phyloP scores from a whole-genome alignment of 2,329 filamentous ascomycete species.

The Bimuria novae-zelandiae region DNA sequence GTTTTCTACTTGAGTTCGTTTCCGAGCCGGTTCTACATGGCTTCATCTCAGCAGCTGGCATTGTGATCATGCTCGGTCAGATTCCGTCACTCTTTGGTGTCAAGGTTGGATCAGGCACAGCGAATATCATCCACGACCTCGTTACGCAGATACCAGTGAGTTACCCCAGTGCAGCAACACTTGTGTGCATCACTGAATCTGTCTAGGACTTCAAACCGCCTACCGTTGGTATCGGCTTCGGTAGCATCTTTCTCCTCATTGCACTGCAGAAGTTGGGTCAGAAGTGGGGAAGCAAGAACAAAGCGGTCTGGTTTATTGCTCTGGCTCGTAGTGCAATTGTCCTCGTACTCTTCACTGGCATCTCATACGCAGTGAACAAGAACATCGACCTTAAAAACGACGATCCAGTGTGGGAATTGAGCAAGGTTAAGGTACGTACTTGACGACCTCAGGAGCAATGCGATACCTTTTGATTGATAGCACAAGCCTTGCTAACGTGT shows the following conservation, averaged over 20 bases:
- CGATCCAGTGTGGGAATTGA: slow-evolving; percentile 61
- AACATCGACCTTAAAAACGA: slow-evolving; percentile 42
- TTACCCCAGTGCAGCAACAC: neutral
- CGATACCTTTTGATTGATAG: neutral
- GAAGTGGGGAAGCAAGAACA: slow-evolving; percentile 63
- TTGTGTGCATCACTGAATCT: neutral
- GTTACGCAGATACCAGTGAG: slow-evolving; percentile 57
- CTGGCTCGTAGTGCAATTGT: slow-evolving; percentile 66
- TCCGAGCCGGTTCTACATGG: slow-evolving; percentile 67
- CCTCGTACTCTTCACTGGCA: slow-evolving; percentile 65
- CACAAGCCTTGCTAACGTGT: neutral
- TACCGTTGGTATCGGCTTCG: slow-evolving; percentile 64
- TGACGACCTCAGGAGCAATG: neutral
- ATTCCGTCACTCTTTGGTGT: slow-evolving; percentile 64
- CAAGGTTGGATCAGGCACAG: slow-evolving; percentile 57
- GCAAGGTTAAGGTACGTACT: slow-evolving; percentile 53
- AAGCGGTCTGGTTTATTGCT: slow-evolving; percentile 61
- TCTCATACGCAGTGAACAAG: slow-evolving; percentile 67
- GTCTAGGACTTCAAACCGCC: slow-evolving; percentile 59
- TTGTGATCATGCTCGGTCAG: slow-evolving; percentile 69
- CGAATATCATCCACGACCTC: slow-evolving; percentile 63
- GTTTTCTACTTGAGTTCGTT: slow-evolving; percentile 69
- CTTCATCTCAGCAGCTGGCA: slow-evolving; percentile 68
- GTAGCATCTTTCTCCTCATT: slow-evolving; percentile 60
- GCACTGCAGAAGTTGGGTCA: slow-evolving; percentile 63